A percentile compares a stretch with the other conserved stretches of the same genome.
Evolutionary conservation across 371 early-diverging fungal genomes (phyloP).

Genomic region (Globomyces sp.): DNA sequence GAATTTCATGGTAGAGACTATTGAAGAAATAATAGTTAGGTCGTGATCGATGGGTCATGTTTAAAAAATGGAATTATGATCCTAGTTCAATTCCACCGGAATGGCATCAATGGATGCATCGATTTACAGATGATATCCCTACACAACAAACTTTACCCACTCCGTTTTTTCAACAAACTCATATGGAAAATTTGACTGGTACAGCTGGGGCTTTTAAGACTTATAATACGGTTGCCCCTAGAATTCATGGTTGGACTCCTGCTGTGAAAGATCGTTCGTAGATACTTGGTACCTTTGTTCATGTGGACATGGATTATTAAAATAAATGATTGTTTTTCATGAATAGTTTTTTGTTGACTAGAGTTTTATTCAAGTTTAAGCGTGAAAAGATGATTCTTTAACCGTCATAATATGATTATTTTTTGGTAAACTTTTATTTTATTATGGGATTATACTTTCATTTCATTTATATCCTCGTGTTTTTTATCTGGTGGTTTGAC

Average conservation of each 20-base stretch:
- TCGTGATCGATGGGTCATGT: constrained; percentile 93
- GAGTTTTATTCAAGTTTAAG: too few relatives aligned
- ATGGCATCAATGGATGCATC: constrained; percentile 94
- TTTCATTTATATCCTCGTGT: too few relatives aligned
- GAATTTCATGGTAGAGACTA: constrained; percentile 64
- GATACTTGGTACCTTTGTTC: too few relatives aligned
- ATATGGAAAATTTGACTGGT: constrained; percentile 65
- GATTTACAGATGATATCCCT: constrained; percentile 81
- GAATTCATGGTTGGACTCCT: constrained; percentile 78
- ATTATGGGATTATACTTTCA: too few relatives aligned
- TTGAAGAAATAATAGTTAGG: constrained; percentile 11
- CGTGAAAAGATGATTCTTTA: too few relatives aligned
- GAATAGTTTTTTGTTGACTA: too few relatives aligned
- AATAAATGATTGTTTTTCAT: too few relatives aligned
- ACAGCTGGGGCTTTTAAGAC: constrained; percentile 72
- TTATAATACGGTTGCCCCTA: constrained; percentile 85
- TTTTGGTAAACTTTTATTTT: too few relatives aligned
- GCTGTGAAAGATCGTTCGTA: too few relatives aligned
- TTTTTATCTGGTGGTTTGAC: too few relatives aligned
- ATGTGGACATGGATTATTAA: too few relatives aligned
- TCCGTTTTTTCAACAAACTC: constrained; percentile 46
- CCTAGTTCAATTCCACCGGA: constrained; percentile 83
- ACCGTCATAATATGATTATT: too few relatives aligned
- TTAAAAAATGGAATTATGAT: constrained; percentile 70
- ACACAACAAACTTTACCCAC: constrained; percentile 48